These are phyloP conservation scores for Amoeboaphelidium protococcarum DNA, from an alignment of 371 early-diverging fungal genomes.

Conservation along the genomic window DNA sequence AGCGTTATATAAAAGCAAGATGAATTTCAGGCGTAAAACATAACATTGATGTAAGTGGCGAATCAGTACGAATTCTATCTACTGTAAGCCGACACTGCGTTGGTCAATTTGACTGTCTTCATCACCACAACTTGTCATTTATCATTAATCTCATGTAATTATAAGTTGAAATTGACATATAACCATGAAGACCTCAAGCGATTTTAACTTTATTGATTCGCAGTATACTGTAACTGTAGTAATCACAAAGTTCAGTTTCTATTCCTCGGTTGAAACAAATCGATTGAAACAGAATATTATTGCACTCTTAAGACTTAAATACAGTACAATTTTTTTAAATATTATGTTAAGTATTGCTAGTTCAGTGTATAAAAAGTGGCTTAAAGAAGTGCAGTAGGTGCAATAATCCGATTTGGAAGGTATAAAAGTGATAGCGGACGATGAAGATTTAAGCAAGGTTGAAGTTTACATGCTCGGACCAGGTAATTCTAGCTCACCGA, in stretches of 20 bases:
- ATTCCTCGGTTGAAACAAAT: not conserved
- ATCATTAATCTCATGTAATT: no score
- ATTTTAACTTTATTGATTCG: no score
- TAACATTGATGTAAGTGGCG: no score
- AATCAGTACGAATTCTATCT: no score
- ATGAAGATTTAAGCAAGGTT: conserved; percentile 40
- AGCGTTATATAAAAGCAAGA: no score
- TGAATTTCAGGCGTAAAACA: no score
- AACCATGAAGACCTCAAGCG: no score
- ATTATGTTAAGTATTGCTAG: not conserved
- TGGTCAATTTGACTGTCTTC: no score
- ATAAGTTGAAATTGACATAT: no score
- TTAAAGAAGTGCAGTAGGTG: not conserved
- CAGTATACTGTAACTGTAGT: not conserved
- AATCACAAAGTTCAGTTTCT: not conserved
- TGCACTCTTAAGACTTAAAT: not conserved
- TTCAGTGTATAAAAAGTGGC: not conserved
- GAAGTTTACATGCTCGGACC: conserved; percentile 64
- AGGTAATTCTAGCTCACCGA: conserved; percentile 16
- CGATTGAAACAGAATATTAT: not conserved
- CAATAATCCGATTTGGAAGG: conserved; percentile 26
- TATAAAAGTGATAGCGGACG: conserved; percentile 33
- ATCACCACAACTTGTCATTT: no score
- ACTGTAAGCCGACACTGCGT: no score
- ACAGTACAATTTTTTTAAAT: not conserved